A percentile compares a stretch with the other conserved stretches of the same genome.
These are phyloP conservation scores for Sugiyamaella japonica DNA, from an alignment of 1,139 yeast species.

Conservation along the genomic window DNA sequence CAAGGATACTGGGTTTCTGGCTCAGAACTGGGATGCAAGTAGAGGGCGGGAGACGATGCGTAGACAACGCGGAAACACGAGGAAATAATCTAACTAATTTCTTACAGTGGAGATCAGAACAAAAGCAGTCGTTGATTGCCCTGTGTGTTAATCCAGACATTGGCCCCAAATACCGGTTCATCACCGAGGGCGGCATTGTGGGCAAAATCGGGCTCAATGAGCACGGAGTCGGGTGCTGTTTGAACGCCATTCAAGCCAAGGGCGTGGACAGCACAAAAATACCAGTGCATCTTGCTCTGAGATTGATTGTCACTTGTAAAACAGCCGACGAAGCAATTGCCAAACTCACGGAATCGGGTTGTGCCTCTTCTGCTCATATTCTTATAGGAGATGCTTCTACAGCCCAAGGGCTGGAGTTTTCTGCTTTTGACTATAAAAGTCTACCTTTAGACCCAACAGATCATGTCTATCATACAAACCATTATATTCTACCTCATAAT, in stretches of 20 bases:
- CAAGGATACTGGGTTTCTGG: constrained; percentile 26
- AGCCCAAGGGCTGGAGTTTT: constrained; percentile 28
- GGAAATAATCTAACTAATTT: constrained; percentile 8
- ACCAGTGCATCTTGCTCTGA: constrained; percentile 41
- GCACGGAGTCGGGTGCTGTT: constrained; percentile 39
- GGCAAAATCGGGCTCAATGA: constrained; percentile 43
- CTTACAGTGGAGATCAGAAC: constrained; percentile 34
- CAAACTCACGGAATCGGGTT: constrained; percentile 29
- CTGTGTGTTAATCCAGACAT: constrained; percentile 32
- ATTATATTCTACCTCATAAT: constrained; percentile 26
- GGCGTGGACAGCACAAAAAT: constrained; percentile 34
- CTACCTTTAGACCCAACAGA: constrained; percentile 18
- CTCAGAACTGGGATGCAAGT: constrained; percentile 40
- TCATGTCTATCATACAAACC: constrained; percentile 28
- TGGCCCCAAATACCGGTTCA: constrained; percentile 35
- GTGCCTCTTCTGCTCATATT: constrained; percentile 30
- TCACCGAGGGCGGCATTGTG: constrained; percentile 42
- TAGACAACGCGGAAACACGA: too few species aligned
- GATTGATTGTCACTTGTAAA: constrained; percentile 36
- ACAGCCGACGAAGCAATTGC: constrained; percentile 35
- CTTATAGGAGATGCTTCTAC: constrained; percentile 27
- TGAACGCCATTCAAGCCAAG: constrained; percentile 39
- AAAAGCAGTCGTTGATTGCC: constrained; percentile 33
- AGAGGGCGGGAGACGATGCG: neutral
- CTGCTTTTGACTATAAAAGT: constrained; percentile 22